Base-by-base conservation (phyloP, 768 basidiomycete species). In the Daedalea quercina region DNA sequence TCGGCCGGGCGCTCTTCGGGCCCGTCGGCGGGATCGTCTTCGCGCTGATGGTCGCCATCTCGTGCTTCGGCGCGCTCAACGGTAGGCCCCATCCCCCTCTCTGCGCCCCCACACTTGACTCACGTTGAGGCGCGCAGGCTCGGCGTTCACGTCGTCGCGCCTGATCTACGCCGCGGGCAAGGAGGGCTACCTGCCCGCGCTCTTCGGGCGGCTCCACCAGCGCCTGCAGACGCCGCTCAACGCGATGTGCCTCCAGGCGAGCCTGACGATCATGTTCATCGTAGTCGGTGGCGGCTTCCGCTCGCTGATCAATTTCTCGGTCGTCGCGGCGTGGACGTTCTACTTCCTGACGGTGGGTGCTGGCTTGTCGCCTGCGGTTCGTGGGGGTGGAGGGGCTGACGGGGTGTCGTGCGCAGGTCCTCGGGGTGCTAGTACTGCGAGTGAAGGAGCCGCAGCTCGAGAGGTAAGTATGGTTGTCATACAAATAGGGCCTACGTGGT, bases 21-120 rank as follows among this genome's bases (percentile, higher is more conserved):
- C 81, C 85, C 3, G 68, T 85, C n/a, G 95, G 96, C 26, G 94
- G 88, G 0, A 79, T 82, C 6, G 61, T 94, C 17, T 96, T 99
- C 65, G 91, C 95, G 1, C 75, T 85, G 48, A 83, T 93, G 78
- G 95, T 99, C 17, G 90, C 93, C 1, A 77, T 97, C 53, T 96
- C 94, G 3, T 96, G 93, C 66, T 92, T 99, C 58, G 95, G 95
- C n/a, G 93, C 96, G 1, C 69, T 99, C 50, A 95, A 96, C 65
- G 89, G 93, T 82, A 60, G 41, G 57, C 34, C 17, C 34, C 34
- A 17, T 35, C 34, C 17, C 34, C 34, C 9, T 35, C 34, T 35
- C 34, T 35, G 34, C 17, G 9, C 17, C 34, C 34, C 8, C 17
- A 17, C 34, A n/a, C n/a, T n/a, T n/a, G n/a, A n/a, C n/a, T n/a